Percentiles rank a stretch among this genome's conserved stretches.
These are phyloP conservation scores for Furcasterigmium furcatum DNA, from an alignment of 2,329 filamentous ascomycete genomes.

Conservation along the genomic window DNA sequence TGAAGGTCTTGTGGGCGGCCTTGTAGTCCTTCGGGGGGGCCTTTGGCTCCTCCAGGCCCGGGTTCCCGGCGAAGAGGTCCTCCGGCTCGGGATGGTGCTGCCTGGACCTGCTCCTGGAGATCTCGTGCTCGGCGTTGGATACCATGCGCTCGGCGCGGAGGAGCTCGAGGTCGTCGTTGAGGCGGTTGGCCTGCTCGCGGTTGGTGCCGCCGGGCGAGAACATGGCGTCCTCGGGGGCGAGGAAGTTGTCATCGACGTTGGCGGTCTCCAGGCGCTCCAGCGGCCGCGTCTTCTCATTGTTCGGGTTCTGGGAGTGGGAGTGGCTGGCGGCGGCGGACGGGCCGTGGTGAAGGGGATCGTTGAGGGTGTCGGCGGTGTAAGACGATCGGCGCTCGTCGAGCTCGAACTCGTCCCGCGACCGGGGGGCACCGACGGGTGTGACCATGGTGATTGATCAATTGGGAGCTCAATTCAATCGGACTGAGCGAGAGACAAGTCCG, in stretches of 20 bases:
- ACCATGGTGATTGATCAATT: neutral
- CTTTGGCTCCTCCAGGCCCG: conserved; percentile 5
- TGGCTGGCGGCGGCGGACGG: conserved; percentile 4
- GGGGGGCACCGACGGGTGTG: neutral
- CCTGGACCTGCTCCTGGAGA: conserved; percentile 21
- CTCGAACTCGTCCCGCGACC: conserved; percentile 1
- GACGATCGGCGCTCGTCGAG: conserved; percentile 14
- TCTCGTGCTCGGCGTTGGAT: conserved; percentile 37
- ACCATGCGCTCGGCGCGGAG: conserved; percentile 43
- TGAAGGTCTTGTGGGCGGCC: conserved; percentile 21
- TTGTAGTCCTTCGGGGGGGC: conserved; percentile 11
- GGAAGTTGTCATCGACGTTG: neutral
- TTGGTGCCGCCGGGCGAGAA: conserved; percentile 9
- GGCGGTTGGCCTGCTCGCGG: conserved; percentile 28
- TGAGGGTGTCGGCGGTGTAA: conserved; percentile 10
- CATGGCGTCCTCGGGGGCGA: conserved; percentile 1
- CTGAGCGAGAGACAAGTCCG: neutral
- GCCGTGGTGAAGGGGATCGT: conserved; percentile 6
- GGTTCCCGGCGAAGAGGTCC: conserved; percentile 42
- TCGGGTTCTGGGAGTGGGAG: conserved; percentile 4
- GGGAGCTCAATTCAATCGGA: neutral
- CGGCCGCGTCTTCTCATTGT: conserved; percentile 1
- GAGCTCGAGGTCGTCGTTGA: conserved; percentile 47
- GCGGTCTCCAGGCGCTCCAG: conserved; percentile 2
- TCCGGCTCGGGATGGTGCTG: conserved; percentile 33